These are phyloP conservation scores for Scenedesmus sp. DNA, from an alignment of 163 green algal genomes.

Conservation along the genomic window DNA sequence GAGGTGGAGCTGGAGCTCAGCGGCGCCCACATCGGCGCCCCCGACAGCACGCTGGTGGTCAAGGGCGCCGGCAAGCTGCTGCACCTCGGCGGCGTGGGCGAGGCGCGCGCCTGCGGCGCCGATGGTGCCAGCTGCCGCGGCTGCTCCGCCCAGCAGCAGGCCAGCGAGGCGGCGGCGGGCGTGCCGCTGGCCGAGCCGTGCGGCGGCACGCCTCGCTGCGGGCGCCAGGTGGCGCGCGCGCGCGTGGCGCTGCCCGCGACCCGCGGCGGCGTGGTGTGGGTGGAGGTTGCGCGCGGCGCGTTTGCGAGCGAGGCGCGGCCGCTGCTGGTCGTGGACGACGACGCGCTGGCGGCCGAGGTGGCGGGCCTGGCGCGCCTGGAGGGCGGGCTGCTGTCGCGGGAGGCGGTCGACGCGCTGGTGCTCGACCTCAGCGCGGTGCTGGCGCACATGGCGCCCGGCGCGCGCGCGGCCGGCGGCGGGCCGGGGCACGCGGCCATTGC, in stretches of 20 bases:
- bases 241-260: background rate
- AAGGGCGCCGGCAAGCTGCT: background rate
- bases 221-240: too few relatives aligned
- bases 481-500: conserved; percentile 24
- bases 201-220: background rate
- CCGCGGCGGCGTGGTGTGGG: conserved; percentile 42
- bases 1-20: background rate
- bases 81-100: background rate
- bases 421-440: conserved; percentile 62
- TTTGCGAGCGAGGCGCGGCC: conserved; percentile 49
- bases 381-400: conserved; percentile 9
- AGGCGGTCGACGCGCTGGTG: conserved; percentile 47
- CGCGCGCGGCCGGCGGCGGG: background rate
- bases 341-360: conserved; percentile 51
- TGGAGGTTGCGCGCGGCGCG: conserved; percentile 53
- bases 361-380: conserved; percentile 23
- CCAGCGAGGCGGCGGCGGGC: background rate
- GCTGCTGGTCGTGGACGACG: conserved; percentile 58
- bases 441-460: conserved; percentile 42
- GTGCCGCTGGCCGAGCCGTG: background rate
- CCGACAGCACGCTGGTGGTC: conserved; percentile 15
- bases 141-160: background rate
- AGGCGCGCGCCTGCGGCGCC: background rate
- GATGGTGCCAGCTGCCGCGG: background rate
- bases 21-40: conserved; percentile 10